Evolutionary conservation across 2,329 filamentous ascomycete species (phyloP).

Genomic region (Fusarium transvaalense): DNA sequence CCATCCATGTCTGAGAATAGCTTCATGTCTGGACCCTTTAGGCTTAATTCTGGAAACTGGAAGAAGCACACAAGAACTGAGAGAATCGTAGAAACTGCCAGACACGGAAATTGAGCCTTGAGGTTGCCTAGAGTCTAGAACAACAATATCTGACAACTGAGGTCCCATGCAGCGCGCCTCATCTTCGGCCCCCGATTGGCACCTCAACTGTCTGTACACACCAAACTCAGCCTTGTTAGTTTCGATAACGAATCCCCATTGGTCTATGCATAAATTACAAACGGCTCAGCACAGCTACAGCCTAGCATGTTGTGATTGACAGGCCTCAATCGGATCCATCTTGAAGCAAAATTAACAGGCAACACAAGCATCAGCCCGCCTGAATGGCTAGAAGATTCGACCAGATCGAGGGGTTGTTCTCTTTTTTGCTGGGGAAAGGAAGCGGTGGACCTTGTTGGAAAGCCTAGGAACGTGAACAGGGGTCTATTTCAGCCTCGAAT

Average conservation of each 20-base stretch:
- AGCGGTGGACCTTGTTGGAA: slow-evolving; percentile 40
- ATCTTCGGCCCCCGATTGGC: slow-evolving; percentile 1
- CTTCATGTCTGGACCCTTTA: not conserved
- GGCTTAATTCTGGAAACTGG: not conserved
- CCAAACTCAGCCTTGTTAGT: slow-evolving; percentile 33
- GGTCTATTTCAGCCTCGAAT: slow-evolving; percentile 42
- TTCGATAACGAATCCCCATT: slow-evolving; percentile 13
- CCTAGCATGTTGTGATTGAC: not conserved
- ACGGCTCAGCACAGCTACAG: slow-evolving; percentile 9
- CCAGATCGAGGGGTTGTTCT: slow-evolving; percentile 23
- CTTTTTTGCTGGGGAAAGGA: slow-evolving; percentile 25
- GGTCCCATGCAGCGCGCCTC: slow-evolving; percentile 11
- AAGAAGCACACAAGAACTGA: not conserved
- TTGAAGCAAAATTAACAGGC: not conserved
- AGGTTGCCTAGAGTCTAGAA: not conserved
- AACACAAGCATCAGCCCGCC: slow-evolving; percentile 6
- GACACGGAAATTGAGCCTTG: not conserved
- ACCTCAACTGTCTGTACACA: not conserved
- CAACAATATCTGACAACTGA: not conserved
- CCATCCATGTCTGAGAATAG: not conserved
- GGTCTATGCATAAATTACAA: slow-evolving; percentile 3
- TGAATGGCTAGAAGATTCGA: slow-evolving; percentile 46
- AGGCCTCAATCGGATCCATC: slow-evolving; percentile 22
- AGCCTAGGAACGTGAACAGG: slow-evolving; percentile 39
- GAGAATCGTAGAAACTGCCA: not conserved